phyloP scores from a whole-genome alignment of 257 asterid species.

The Ehretia macrophylla region DNA sequence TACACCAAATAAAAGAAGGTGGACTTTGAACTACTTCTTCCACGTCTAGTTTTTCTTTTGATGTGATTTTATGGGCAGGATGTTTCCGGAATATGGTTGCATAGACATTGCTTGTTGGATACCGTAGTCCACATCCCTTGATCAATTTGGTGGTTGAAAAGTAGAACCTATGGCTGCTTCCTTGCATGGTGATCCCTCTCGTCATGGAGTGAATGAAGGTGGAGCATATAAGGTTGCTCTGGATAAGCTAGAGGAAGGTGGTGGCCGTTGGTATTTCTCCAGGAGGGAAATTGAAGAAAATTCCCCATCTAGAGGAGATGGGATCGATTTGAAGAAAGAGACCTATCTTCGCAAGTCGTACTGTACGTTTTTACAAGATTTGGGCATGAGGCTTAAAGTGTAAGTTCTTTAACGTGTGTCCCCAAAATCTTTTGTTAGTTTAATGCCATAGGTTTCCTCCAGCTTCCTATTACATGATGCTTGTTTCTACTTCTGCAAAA shows the following conservation, averaged over 20 bases:
- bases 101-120: constrained; percentile 16
- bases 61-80: constrained; percentile 1
- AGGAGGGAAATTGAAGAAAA: constrained; percentile 65
- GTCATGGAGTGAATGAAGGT: constrained; percentile 58
- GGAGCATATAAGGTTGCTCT: constrained; percentile 43
- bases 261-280: constrained; percentile 53
- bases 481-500: too few relatives aligned
- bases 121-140: constrained; percentile 8
- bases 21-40: too few relatives aligned
- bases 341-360: constrained; percentile 59
- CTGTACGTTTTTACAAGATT: constrained; percentile 53
- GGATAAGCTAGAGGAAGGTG: constrained; percentile 50
- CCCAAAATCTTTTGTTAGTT: not conserved
- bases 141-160: constrained; percentile 18
- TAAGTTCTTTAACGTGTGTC: constrained; percentile 22
- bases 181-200: constrained; percentile 63
- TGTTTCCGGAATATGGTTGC: constrained; percentile 14
- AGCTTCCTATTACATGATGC: too few relatives aligned
- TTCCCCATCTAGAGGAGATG: constrained; percentile 61
- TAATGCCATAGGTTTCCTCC: too few relatives aligned
- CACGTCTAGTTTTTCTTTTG: not conserved
- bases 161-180: constrained; percentile 57
- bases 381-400: constrained; percentile 75
- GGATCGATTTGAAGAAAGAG: constrained; percentile 64
- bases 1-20: too few relatives aligned